phyloP scores from a whole-genome alignment of 192 early-diverging fungal genomes.

The Geranomyces michiganensis region DNA sequence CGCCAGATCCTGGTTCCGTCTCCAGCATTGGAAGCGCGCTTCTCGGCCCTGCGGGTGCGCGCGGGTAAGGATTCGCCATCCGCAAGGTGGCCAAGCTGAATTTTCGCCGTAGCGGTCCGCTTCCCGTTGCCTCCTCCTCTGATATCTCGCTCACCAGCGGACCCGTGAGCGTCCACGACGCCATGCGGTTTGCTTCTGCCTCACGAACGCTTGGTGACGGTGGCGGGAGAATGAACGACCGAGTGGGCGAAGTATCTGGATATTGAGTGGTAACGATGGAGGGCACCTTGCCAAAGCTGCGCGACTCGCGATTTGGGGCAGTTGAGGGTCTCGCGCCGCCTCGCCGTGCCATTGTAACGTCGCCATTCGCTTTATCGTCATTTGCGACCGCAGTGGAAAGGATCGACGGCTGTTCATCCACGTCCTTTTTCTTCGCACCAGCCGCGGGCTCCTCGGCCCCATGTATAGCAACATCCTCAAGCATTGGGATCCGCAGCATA shows the following conservation, averaged over 20 bases:
- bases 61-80: constrained; percentile 22
- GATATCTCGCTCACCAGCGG: constrained; percentile 38
- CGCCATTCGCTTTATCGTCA: neutral
- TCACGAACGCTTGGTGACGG: constrained; percentile 49
- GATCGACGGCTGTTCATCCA: constrained; percentile 17
- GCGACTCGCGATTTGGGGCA: constrained; percentile 10
- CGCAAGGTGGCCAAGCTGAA: constrained; percentile 27
- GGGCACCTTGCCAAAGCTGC: neutral
- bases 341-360: neutral
- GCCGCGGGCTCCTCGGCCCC: neutral
- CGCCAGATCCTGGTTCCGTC: neutral
- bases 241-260: too few species aligned
- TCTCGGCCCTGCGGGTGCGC: constrained; percentile 7
- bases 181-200: constrained; percentile 37
- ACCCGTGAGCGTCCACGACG: constrained; percentile 46
- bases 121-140: constrained; percentile 40
- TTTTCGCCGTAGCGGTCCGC: constrained; percentile 30
- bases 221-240: constrained; percentile 27
- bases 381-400: constrained; percentile 27
- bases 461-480: neutral
- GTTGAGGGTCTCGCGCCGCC: neutral
- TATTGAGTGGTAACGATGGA: constrained; percentile 12
- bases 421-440: neutral
- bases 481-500: constrained; percentile 40
- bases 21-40: constrained; percentile 22